Conservation (phyloP, 345 rosid genomes). For the Gossypium turneri region DNA sequence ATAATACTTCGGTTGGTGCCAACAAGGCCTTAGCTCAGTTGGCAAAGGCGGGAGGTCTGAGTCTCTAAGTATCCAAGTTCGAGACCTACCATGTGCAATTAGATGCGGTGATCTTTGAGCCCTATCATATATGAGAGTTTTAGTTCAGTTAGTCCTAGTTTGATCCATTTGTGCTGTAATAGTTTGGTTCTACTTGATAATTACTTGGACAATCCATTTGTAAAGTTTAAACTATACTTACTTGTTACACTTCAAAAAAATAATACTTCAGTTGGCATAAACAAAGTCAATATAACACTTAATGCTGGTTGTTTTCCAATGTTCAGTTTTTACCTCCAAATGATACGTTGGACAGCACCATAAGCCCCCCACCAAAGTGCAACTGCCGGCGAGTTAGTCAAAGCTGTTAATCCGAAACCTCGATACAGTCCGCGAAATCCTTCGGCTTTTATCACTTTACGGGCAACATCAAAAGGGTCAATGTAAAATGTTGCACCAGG, state of each 20-base stretch:
- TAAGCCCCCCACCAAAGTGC: slow-evolving; percentile 76
- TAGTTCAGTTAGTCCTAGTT: too few relatives aligned
- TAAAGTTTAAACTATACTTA: too few relatives aligned
- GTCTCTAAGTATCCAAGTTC: too few relatives aligned
- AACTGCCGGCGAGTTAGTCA: slow-evolving; percentile 51
- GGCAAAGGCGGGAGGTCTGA: too few relatives aligned
- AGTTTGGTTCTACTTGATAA: too few relatives aligned
- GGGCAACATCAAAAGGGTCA: slow-evolving; percentile 48
- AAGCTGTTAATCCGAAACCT: slow-evolving; percentile 56
- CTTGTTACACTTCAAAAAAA: too few relatives aligned
- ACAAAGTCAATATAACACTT: neutral
- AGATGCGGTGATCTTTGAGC: too few relatives aligned
- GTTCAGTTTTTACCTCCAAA: slow-evolving; percentile 46
- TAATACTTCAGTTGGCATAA: neutral
- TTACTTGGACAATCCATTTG: too few relatives aligned
- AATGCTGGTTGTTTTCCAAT: neutral
- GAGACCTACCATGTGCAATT: too few relatives aligned
- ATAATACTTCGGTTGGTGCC: neutral
- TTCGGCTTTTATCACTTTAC: slow-evolving; percentile 41
- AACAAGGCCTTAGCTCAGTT: too few relatives aligned
- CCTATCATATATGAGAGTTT: too few relatives aligned
- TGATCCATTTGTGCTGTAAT: too few relatives aligned
- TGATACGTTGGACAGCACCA: slow-evolving; percentile 48
- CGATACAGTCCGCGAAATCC: slow-evolving; percentile 59
- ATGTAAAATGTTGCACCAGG: slow-evolving; percentile 42